Percentiles rank a stretch among this genome's conserved stretches.
Conservation (phyloP, 2,329 filamentous ascomycete genomes). For the Aspergillus caelatus region DNA sequence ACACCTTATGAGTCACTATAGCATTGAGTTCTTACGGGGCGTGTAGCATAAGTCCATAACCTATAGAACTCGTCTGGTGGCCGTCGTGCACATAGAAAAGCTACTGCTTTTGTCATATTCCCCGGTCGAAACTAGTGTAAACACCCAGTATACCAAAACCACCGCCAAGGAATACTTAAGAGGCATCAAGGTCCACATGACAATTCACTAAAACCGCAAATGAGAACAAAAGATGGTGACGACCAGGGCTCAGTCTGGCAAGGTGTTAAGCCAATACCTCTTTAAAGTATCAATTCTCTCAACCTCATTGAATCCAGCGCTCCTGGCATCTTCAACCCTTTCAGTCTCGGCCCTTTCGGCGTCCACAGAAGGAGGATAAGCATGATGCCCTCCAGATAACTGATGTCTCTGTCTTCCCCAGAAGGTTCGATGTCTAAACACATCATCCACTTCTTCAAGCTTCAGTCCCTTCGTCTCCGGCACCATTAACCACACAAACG, state of each 20-base stretch:
- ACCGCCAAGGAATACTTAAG: neutral
- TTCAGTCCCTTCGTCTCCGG: slow-evolving; percentile 34
- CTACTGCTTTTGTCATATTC: neutral
- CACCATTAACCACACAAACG: slow-evolving; percentile 30
- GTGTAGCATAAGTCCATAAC: neutral
- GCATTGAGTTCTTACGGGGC: neutral
- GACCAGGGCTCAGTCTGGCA: too few relatives aligned
- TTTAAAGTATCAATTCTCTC: neutral
- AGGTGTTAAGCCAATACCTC: neutral
- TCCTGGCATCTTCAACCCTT: neutral
- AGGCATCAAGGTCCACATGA: too few relatives aligned
- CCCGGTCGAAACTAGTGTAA: neutral
- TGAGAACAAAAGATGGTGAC: too few relatives aligned
- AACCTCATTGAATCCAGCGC: neutral
- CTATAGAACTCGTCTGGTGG: accelerated
- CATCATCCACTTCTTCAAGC: slow-evolving; percentile 31
- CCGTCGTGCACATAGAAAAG: neutral
- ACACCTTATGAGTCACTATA: neutral
- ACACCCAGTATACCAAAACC: neutral
- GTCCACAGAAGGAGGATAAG: neutral
- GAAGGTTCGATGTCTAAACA: neutral
- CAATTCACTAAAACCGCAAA: too few relatives aligned
- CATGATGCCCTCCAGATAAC: neutral
- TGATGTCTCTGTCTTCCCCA: neutral
- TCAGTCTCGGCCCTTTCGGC: neutral